phyloP scores from a whole-genome alignment of 139 green algal species.

The Chlorella sp. region DNA sequence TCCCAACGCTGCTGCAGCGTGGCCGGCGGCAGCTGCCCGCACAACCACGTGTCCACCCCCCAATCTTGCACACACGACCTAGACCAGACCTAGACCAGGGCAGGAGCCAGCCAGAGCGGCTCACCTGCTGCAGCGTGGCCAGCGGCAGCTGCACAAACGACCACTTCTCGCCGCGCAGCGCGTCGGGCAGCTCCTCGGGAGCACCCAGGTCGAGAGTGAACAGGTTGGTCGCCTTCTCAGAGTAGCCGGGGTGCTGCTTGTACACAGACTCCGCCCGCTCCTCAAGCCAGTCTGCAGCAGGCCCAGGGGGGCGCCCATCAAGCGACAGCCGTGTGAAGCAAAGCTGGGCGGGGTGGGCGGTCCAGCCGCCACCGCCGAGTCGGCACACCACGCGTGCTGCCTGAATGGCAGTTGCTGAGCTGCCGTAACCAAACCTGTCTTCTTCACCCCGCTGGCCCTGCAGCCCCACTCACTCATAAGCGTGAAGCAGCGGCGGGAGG shows the following conservation, averaged over 20 bases:
- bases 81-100: background rate
- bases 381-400: too few relatives aligned
- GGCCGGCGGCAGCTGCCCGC: background rate
- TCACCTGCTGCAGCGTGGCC: slow-evolving; percentile 59
- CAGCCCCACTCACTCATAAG: slow-evolving; percentile 86
- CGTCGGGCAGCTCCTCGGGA: slow-evolving; percentile 90
- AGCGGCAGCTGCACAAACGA: slow-evolving; percentile 97
- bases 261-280: slow-evolving; percentile 92
- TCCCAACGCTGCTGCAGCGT: background rate
- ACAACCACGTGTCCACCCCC: background rate
- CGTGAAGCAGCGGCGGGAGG: slow-evolving; percentile 91
- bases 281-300: slow-evolving; percentile 74
- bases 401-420: background rate
- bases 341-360: too few relatives aligned
- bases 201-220: slow-evolving; percentile 85
- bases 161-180: slow-evolving; percentile 94
- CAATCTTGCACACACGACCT: background rate
- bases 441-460: too few relatives aligned
- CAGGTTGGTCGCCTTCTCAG: slow-evolving; percentile 73
- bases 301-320: too few relatives aligned
- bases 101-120: background rate
- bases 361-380: too few relatives aligned
- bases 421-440: background rate
- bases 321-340: too few relatives aligned
- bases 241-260: slow-evolving; percentile 84